phyloP scores from a whole-genome alignment of 2,329 filamentous ascomycete genomes.

The Tolypocladium sp. region DNA sequence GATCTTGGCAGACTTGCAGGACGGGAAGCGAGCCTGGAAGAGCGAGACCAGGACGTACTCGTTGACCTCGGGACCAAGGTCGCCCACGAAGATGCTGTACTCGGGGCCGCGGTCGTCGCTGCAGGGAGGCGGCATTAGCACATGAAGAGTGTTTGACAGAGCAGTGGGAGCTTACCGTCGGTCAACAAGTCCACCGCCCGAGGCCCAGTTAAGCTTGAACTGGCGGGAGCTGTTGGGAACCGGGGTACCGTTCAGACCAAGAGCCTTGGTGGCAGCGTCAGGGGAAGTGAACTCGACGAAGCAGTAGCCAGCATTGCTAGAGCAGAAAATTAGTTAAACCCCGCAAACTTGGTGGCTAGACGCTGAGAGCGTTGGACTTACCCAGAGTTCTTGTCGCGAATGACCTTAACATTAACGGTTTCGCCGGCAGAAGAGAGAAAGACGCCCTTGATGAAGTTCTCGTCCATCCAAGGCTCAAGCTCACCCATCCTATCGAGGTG shows the following conservation, averaged over 20 bases:
- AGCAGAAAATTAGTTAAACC: not conserved
- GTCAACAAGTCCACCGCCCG: slow-evolving; percentile 88
- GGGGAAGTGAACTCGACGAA: slow-evolving; percentile 87
- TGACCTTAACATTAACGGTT: slow-evolving; percentile 98
- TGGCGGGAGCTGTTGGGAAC: slow-evolving; percentile 91
- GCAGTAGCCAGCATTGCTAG: slow-evolving; percentile 95
- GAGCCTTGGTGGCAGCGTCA: slow-evolving; percentile 81
- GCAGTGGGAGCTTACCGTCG: slow-evolving; percentile 54
- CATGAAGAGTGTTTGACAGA: no score
- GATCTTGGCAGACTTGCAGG: slow-evolving; percentile 99
- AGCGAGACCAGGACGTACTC: slow-evolving; percentile 96
- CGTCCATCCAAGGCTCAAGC: slow-evolving; percentile 97
- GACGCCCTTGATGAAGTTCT: slow-evolving; percentile 94
- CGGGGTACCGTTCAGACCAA: slow-evolving; percentile 77
- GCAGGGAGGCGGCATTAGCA: not conserved
- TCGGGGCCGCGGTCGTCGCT: slow-evolving; percentile 95
- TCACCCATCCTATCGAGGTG: slow-evolving; percentile 77
- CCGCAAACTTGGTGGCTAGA: not conserved
- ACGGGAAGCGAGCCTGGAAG: slow-evolving; percentile 92
- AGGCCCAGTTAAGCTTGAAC: slow-evolving; percentile 99
- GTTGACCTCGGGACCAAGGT: slow-evolving; percentile 95
- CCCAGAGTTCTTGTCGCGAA: slow-evolving; percentile 98
- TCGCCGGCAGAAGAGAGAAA: slow-evolving; percentile 85
- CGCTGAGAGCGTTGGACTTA: slow-evolving; percentile 27
- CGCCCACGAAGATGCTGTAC: slow-evolving; percentile 95